Evolutionary conservation across 2,329 filamentous ascomycete genomes (phyloP), one percentile per base, ranked within the genome.

Genomic region (Colletotrichum limetticola): DNA sequence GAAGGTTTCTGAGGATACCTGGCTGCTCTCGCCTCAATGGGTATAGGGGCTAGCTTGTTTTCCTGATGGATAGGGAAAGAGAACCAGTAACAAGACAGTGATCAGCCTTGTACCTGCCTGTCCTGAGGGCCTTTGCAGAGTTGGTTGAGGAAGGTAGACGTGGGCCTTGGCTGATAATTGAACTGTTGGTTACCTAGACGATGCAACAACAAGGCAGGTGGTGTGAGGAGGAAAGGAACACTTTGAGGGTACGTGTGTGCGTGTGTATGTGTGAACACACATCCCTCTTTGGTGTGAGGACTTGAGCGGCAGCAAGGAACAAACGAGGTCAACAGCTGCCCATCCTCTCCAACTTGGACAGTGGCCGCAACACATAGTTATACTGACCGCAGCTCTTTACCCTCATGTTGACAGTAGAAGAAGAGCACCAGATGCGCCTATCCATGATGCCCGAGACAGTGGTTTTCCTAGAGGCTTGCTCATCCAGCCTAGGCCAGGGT

Each of bases 371-470:
- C 64, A 49, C 66, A 46, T 72, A 72, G 49, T 69, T 69, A 69
- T 72, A 72, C 28, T 52, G 37, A 53, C 35, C 19, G 58, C 35
- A 58, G 53, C 30, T 46, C 24, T 14, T 42, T 37, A n/a, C 30
- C 30, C n/a, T 53, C 28, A 60, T 53, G n/a, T 26, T 68, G 22
- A 59, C 53, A 62, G 37, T 37, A 32, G 30, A 53, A n/a, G 28
- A 64, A 46, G 37, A 46, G 30, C 9, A 22, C 4, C 14, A 9
- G n/a, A 60, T 78, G 74, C 75, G 75, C 75, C 75, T 69, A 71
- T 68, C 78, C 76, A 75, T 62, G 37, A 49, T 30, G 32, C 66
- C 72, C 74, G 65, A 75, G 72, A 72, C 74, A 74, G 24, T 52
- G n/a, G 32, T 28, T 59, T 65, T 56, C 14, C 37, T 57, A 24